These are phyloP conservation scores for Podosphaera fusca DNA, from an alignment of 2,329 filamentous ascomycete genomes.

Conservation along the genomic window DNA sequence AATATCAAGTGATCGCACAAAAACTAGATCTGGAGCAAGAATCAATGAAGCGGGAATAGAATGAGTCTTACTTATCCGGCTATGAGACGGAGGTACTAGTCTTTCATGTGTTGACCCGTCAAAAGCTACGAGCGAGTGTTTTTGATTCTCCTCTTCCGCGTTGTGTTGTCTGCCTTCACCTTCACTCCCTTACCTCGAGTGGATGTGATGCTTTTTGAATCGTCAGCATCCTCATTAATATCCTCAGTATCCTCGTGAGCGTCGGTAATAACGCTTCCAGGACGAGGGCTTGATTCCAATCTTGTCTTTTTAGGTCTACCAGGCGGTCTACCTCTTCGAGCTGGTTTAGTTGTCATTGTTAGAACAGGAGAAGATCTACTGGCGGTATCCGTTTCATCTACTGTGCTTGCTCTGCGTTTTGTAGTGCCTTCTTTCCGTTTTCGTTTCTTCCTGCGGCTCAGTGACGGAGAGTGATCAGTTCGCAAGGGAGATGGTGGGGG, in stretches of 20 bases:
- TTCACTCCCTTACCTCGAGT: conserved; percentile 4
- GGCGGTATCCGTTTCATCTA: conserved; percentile 28
- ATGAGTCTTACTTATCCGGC: neutral
- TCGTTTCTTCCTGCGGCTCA: conserved; percentile 8
- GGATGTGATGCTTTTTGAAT: conserved; percentile 6
- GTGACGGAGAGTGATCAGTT: conserved; percentile 8
- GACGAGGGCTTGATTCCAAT: conserved; percentile 16
- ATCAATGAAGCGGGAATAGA: neutral
- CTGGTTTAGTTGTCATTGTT: conserved; percentile 20
- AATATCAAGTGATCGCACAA: too few relatives aligned
- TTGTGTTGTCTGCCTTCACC: conserved; percentile 6
- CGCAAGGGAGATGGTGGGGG: conserved; percentile 16
- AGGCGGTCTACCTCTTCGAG: conserved; percentile 12
- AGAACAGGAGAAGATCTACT: conserved; percentile 21
- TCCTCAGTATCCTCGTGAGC: conserved; percentile 17
- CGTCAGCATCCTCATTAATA: conserved; percentile 18
- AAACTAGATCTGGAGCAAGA: too few relatives aligned
- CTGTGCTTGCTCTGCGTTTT: conserved; percentile 22
- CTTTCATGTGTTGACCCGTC: neutral
- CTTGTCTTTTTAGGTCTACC: conserved; percentile 18
- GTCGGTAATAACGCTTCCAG: conserved; percentile 16
- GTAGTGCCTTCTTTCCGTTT: conserved; percentile 16
- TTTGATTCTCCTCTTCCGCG: conserved; percentile 10
- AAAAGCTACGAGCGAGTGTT: neutral
- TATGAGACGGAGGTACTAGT: neutral